phyloP scores from a whole-genome alignment of 2,329 filamentous ascomycete genomes.

The Penicillium sp. region DNA sequence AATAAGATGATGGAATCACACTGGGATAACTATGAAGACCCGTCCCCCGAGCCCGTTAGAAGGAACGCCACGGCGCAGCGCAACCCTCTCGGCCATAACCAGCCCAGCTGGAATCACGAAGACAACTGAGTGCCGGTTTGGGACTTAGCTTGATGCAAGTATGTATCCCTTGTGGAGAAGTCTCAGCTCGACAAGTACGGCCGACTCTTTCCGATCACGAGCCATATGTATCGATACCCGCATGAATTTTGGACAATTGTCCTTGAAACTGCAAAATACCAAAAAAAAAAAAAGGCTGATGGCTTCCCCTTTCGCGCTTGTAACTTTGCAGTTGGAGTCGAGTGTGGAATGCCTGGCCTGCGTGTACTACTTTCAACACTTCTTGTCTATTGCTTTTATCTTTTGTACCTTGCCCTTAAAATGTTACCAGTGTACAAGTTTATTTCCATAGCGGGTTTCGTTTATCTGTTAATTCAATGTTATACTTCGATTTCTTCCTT shows the following conservation, averaged over 20 bases:
- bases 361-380: constrained; percentile 2
- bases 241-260: constrained; percentile 4
- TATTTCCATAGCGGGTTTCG: background rate
- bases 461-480: background rate
- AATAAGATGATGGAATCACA: constrained; percentile 66
- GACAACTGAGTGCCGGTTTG: constrained; percentile 27
- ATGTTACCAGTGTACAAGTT: background rate
- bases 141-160: background rate
- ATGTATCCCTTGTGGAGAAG: background rate
- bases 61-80: constrained; percentile 26
- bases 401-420: background rate
- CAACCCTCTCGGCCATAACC: constrained; percentile 29
- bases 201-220: constrained; percentile 16
- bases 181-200: constrained; percentile 5
- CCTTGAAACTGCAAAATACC: constrained; percentile 3
- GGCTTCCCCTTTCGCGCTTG: background rate
- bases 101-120: constrained; percentile 45
- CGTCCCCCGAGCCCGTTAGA: constrained; percentile 20
- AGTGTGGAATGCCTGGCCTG: background rate
- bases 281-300: background rate
- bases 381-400: constrained; percentile 3
- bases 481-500: background rate
- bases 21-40: too few species aligned
- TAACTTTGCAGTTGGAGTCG: background rate
- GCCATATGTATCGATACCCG: constrained; percentile 27